A percentile compares a stretch with the other conserved stretches of the same genome.
Conservation (phyloP, 176 grass and related monocot genomes). For the Poa annua region DNA sequence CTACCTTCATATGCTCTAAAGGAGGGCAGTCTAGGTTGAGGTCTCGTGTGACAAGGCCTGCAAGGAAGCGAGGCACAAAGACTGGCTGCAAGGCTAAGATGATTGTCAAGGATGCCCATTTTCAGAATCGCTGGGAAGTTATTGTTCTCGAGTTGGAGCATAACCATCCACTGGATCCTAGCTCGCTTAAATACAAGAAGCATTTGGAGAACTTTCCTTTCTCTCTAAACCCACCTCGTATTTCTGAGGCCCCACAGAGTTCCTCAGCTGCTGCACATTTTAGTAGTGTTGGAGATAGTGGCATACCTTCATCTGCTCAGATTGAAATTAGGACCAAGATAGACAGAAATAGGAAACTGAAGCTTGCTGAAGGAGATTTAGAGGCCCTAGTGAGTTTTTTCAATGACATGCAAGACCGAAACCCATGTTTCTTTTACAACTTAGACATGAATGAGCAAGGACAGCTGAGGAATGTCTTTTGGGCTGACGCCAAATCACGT, state of each 20-base stretch:
- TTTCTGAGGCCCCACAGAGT: conserved; percentile 44
- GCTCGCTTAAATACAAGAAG: conserved; percentile 68
- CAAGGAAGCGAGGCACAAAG: conserved; percentile 65
- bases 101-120: conserved; percentile 86
- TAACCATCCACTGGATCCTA: conserved; percentile 78
- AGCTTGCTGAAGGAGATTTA: conserved; percentile 70
- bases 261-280: conserved; percentile 29
- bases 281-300: conserved; percentile 37
- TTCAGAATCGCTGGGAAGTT: conserved; percentile 84
- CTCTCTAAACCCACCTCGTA: conserved; percentile 47
- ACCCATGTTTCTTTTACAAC: conserved; percentile 74
- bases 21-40: conserved; percentile 77
- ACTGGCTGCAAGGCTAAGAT: conserved; percentile 92
- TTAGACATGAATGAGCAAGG: conserved; percentile 90
- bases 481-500: conserved; percentile 80
- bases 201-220: conserved; percentile 68
- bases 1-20: conserved; percentile 85
- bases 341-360: conserved; percentile 70
- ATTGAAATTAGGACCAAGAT: conserved; percentile 60
- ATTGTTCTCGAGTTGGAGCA: conserved; percentile 82
- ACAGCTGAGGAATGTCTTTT: conserved; percentile 79
- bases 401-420: conserved; percentile 76
- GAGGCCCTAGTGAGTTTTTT: conserved; percentile 71
- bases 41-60: conserved; percentile 58
- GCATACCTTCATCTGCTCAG: conserved; percentile 41